These are phyloP conservation scores for Paracamarosporium sp. DNA, from an alignment of 2,329 filamentous ascomycete species.

Conservation along the genomic window DNA sequence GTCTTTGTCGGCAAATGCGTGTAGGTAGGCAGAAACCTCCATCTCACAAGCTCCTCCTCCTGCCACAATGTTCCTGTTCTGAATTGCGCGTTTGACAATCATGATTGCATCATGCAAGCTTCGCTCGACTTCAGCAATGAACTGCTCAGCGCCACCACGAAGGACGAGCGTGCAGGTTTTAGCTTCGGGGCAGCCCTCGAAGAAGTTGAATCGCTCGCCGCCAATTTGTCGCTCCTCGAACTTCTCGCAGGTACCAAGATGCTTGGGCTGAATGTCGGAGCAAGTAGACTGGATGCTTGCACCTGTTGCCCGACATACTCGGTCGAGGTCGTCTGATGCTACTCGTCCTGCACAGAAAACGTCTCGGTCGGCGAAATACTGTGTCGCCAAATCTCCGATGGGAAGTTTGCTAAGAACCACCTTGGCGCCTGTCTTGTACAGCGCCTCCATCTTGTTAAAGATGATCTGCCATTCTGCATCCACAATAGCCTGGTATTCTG, in stretches of 20 bases:
- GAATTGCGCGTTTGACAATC: conserved; percentile 98
- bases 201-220: conserved; percentile 97
- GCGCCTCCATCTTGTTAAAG: conserved; percentile 97
- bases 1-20: conserved; percentile 90
- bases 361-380: conserved; percentile 97
- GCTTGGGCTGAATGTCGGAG: conserved; percentile 87
- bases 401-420: conserved; percentile 96
- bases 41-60: conserved; percentile 96
- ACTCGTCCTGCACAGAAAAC: conserved; percentile 98
- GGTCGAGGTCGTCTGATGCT: conserved; percentile 89
- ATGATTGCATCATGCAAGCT: conserved; percentile 99
- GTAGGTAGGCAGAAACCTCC: conserved; percentile 93
- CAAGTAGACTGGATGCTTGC: conserved; percentile 94
- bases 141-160: conserved; percentile 95
- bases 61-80: conserved; percentile 92
- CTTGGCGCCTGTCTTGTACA: conserved; percentile 93
- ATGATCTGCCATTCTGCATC: conserved; percentile 99
- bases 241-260: conserved; percentile 85
- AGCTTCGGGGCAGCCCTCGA: conserved; percentile 91
- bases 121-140: conserved; percentile 97
- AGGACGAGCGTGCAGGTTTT: conserved; percentile 97
- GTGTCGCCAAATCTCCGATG: conserved; percentile 95
- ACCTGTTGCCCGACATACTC: conserved; percentile 92
- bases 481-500: conserved; percentile 98
- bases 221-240: conserved; percentile 98